Conservation (phyloP, 1,139 yeast species). For the Candida sanyaensis region DNA sequence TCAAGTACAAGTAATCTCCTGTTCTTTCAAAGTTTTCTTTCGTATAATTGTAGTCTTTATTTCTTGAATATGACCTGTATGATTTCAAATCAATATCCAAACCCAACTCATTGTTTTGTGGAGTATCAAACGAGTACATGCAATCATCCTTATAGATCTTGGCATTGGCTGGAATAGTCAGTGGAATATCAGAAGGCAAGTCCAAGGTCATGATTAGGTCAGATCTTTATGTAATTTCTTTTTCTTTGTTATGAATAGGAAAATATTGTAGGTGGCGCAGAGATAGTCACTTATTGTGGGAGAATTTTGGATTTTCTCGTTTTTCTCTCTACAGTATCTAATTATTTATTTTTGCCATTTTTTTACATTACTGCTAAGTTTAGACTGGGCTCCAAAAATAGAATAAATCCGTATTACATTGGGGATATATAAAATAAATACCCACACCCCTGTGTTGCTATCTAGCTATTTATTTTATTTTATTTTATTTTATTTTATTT, state of each 20-base stretch:
- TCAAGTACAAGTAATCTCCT: conserved; percentile 57
- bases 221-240: too few species aligned
- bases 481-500: too few species aligned
- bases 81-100: conserved; percentile 73
- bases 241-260: conserved; percentile 3
- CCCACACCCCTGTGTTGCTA: background rate
- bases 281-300: too few species aligned
- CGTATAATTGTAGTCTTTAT: conserved; percentile 52
- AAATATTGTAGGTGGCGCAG: too few species aligned
- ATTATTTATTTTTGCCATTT: background rate
- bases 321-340: background rate
- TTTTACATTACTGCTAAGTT: background rate
- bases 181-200: conserved; percentile 24
- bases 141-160: conserved; percentile 80
- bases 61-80: conserved; percentile 62
- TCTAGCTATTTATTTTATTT: too few species aligned
- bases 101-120: conserved; percentile 60
- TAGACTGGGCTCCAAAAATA: background rate
- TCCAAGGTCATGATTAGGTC: conserved; percentile 13
- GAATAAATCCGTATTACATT: too few species aligned
- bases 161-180: conserved; percentile 20
- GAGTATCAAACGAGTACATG: conserved; percentile 75
- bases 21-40: conserved; percentile 50
- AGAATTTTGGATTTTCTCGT: too few species aligned
- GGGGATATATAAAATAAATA: too few species aligned